These are phyloP conservation scores for Hyparrhenia diplandra DNA, from an alignment of 176 grass and related monocot genomes.

Conservation along the genomic window DNA sequence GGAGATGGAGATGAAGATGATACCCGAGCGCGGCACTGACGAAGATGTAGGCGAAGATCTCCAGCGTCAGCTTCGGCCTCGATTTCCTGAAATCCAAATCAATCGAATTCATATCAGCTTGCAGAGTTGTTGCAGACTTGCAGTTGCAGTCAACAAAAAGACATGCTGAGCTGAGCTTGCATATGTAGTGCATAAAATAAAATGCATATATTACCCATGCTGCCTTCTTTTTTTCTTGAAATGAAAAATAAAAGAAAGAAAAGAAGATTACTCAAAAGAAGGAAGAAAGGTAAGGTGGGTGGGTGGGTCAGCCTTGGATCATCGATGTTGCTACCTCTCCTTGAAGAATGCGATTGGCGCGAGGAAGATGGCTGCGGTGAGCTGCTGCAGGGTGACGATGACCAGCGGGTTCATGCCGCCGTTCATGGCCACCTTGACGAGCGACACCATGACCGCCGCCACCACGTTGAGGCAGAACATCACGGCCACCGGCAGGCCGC, in stretches of 20 bases:
- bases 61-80: slow-evolving; percentile 71
- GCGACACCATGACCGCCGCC: slow-evolving; percentile 54
- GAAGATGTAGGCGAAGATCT: slow-evolving; percentile 82
- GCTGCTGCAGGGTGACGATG: slow-evolving; percentile 69
- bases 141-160: neutral
- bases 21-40: slow-evolving; percentile 76
- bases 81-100: slow-evolving; percentile 46
- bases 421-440: slow-evolving; percentile 68
- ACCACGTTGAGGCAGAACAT: slow-evolving; percentile 55
- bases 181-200: no score
- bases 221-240: neutral
- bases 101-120: neutral
- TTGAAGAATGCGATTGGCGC: slow-evolving; percentile 58
- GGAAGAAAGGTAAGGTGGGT: neutral
- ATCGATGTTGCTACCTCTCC: slow-evolving; percentile 60
- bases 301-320: neutral
- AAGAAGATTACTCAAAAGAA: neutral
- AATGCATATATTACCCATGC: neutral
- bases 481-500: slow-evolving; percentile 32
- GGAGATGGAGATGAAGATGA: neutral
- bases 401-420: slow-evolving; percentile 71
- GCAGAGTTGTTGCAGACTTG: neutral
- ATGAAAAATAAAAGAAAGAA: neutral
- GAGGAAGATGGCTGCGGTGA: slow-evolving; percentile 62
- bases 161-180: neutral